Conservation (phyloP, 257 asterid genomes). For the Phtheirospermum japonicum region DNA sequence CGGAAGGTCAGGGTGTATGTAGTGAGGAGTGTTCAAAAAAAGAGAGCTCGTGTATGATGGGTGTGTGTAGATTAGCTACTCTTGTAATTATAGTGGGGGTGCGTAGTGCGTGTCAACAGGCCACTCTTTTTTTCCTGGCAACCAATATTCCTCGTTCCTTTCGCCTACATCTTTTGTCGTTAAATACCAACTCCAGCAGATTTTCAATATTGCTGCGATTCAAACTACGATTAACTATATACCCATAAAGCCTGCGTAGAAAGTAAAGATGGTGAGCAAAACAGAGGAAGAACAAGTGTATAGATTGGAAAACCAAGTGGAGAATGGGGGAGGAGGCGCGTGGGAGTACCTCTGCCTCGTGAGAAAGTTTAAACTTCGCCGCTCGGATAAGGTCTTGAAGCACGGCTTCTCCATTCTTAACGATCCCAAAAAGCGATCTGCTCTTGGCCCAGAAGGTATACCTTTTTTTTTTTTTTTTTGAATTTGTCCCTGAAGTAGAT, state of each 20-base stretch:
- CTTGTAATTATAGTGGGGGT: too few relatives aligned
- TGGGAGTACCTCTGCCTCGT: conserved; percentile 96
- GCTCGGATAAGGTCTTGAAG: conserved; percentile 76
- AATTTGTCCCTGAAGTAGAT: conserved; percentile 21
- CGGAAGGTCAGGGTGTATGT: too few relatives aligned
- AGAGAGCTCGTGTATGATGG: too few relatives aligned
- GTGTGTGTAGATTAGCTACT: too few relatives aligned
- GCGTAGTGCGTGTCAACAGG: too few relatives aligned
- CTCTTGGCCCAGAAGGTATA: conserved; percentile 89
- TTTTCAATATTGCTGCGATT: background rate
- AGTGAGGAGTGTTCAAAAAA: too few relatives aligned
- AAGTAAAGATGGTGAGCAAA: conserved; percentile 73
- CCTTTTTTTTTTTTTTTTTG: background rate
- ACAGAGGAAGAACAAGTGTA: conserved; percentile 80
- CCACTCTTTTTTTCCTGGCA: too few relatives aligned
- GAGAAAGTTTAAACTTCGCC: conserved; percentile 88
- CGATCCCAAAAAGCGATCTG: conserved; percentile 76
- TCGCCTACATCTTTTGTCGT: too few relatives aligned
- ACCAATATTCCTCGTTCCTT: too few relatives aligned
- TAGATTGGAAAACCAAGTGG: conserved; percentile 90
- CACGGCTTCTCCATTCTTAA: conserved; percentile 62
- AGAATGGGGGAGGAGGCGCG: conserved; percentile 93
- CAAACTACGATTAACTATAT: background rate
- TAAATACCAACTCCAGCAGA: background rate
- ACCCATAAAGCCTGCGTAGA: background rate